Conservation (phyloP, 2,329 filamentous ascomycete species). For the Exophiala phaeomuriformis region DNA sequence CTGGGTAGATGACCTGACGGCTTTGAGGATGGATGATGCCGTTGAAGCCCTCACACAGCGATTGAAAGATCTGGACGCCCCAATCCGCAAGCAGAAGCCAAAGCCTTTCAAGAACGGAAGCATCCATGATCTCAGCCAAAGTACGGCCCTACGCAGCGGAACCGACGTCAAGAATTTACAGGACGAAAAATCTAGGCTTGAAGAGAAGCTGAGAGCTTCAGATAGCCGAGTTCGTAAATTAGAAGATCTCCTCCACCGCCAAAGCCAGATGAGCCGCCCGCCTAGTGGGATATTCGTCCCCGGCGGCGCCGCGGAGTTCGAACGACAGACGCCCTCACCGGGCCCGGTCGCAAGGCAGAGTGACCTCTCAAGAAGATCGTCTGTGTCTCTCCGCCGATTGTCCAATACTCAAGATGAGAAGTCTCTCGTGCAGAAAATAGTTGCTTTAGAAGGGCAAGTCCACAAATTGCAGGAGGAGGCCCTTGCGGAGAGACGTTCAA, state of each 20-base stretch:
- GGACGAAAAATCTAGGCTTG: conserved; percentile 69
- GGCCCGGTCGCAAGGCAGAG: conserved; percentile 33
- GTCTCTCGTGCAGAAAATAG: conserved; percentile 53
- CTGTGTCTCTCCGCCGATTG: conserved; percentile 55
- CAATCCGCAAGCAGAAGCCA: conserved; percentile 79
- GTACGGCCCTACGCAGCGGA: conserved; percentile 75
- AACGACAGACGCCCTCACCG: conserved; percentile 33
- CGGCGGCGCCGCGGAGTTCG: conserved; percentile 34
- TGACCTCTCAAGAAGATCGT: conserved; percentile 51
- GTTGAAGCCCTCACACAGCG: conserved; percentile 67
- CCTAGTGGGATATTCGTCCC: conserved; percentile 45
- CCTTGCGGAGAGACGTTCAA: conserved; percentile 50
- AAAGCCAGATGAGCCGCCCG: conserved; percentile 53
- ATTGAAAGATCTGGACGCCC: conserved; percentile 69
- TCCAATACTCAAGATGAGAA: conserved; percentile 55
- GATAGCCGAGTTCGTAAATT: conserved; percentile 84
- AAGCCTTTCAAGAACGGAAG: conserved; percentile 94
- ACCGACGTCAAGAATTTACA: conserved; percentile 70
- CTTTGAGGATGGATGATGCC: conserved; percentile 57
- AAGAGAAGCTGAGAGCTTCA: conserved; percentile 69
- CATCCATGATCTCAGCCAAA: conserved; percentile 84
- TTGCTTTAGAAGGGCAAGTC: conserved; percentile 70
- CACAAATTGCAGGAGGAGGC: conserved; percentile 64
- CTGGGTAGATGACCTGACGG: conserved; percentile 61
- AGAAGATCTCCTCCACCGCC: conserved; percentile 85